Percentiles rank a stretch among this genome's conserved stretches.
These are phyloP conservation scores for Penicillium roqueforti DNA, from an alignment of 495 filamentous ascomycete genomes.

Conservation along the genomic window DNA sequence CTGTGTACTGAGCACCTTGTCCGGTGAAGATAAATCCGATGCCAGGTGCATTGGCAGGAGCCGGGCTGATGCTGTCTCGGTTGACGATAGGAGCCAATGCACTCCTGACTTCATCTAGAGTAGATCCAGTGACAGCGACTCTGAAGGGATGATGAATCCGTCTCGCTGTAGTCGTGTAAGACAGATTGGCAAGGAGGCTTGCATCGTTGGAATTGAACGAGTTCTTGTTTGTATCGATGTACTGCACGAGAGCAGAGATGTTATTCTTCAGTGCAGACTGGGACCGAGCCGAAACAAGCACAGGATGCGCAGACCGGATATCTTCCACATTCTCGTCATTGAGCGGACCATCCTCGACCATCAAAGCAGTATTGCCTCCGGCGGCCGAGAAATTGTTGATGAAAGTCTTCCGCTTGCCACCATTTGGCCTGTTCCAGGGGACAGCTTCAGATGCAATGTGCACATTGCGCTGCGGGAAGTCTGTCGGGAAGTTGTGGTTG, in stretches of 20 bases:
- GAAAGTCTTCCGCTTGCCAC: slow-evolving; percentile 59
- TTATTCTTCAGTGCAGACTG: slow-evolving; percentile 54
- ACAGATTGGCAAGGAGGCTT: slow-evolving; percentile 45
- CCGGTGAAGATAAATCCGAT: slow-evolving; percentile 58
- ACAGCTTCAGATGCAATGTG: slow-evolving; percentile 59
- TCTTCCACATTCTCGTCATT: slow-evolving; percentile 44
- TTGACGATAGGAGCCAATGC: slow-evolving; percentile 27
- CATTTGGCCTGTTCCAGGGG: slow-evolving; percentile 59
- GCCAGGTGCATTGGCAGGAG: slow-evolving; percentile 37
- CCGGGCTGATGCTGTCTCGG: slow-evolving; percentile 26
- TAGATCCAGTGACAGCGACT: slow-evolving; percentile 53
- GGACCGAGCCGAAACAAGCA: slow-evolving; percentile 52
- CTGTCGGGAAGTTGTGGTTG: slow-evolving; percentile 76
- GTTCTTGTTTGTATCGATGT: slow-evolving; percentile 47
- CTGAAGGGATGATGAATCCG: slow-evolving; percentile 79
- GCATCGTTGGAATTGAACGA: slow-evolving; percentile 36
- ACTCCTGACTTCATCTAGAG: slow-evolving; percentile 27
- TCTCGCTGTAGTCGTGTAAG: slow-evolving; percentile 80
- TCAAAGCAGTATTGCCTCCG: slow-evolving; percentile 49
- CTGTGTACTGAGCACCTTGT: slow-evolving; percentile 54
- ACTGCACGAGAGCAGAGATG: slow-evolving; percentile 46
- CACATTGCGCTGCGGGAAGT: slow-evolving; percentile 69
- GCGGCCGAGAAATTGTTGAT: slow-evolving; percentile 67
- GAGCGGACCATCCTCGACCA: slow-evolving; percentile 53
- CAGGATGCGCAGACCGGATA: slow-evolving; percentile 44